A percentile compares a stretch with the other conserved stretches of the same genome.
These are phyloP conservation scores for Torulaspora indica DNA, from an alignment of 805 yeast species.

Conservation along the genomic window DNA sequence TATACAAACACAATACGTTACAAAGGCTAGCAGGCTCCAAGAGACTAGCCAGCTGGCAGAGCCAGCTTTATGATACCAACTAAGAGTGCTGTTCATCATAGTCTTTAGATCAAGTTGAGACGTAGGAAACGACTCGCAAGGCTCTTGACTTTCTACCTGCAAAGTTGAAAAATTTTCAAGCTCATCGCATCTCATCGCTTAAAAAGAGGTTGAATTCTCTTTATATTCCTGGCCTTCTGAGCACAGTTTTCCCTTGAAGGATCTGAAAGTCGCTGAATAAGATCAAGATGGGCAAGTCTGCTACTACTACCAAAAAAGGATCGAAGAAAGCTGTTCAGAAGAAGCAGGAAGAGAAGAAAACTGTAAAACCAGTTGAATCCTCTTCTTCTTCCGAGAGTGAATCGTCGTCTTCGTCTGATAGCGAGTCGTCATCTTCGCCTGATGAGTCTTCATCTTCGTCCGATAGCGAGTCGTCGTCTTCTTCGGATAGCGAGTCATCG, in stretches of 20 bases:
- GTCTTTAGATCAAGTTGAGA: too few relatives aligned
- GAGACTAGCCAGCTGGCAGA: neutral
- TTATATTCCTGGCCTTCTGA: neutral
- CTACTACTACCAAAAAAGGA: conserved; percentile 31
- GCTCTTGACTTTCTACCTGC: neutral
- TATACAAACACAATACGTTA: neutral
- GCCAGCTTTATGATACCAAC: neutral
- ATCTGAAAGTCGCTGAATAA: neutral
- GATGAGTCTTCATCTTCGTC: too few relatives aligned
- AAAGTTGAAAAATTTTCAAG: conserved; percentile 13
- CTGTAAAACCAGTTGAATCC: conserved; percentile 17
- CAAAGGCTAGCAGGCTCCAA: too few relatives aligned
- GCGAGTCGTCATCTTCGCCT: conserved; percentile 13
- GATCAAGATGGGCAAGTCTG: conserved; percentile 19
- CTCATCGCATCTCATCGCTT: conserved; percentile 19
- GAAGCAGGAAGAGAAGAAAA: conserved; percentile 25
- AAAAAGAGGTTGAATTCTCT: neutral
- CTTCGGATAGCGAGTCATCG: neutral
- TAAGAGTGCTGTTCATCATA: too few relatives aligned
- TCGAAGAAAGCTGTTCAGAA: conserved; percentile 28
- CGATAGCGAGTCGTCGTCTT: neutral
- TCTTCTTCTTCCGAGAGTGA: conserved; percentile 18
- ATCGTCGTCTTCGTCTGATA: conserved; percentile 16
- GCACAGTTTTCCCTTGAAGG: conserved; percentile 3
- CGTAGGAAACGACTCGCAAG: too few relatives aligned